Percentiles rank a stretch among this genome's conserved stretches.
phyloP scores from a whole-genome alignment of 2,329 filamentous ascomycete species.

The Verticillium isaacii region DNA sequence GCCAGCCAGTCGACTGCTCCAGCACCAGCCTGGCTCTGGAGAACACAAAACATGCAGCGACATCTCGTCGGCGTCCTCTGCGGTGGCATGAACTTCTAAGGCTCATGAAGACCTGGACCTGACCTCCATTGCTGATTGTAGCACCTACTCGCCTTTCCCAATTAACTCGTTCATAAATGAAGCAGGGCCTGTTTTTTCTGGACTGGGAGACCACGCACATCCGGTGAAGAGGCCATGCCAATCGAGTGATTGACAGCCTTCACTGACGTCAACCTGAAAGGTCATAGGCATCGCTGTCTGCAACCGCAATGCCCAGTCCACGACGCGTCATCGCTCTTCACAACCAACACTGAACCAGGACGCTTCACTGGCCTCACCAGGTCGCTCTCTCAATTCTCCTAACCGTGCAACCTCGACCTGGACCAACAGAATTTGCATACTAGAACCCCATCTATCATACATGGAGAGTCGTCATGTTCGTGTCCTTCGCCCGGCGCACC shows the following conservation, averaged over 20 bases:
- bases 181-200: not conserved
- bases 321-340: not conserved
- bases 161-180: too few species aligned
- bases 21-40: too few species aligned
- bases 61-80: not conserved
- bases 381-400: too few species aligned
- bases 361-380: not conserved
- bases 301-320: not conserved
- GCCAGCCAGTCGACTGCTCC: too few species aligned
- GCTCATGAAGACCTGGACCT: not conserved
- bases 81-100: not conserved
- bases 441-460: not conserved
- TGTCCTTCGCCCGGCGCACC: not conserved
- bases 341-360: not conserved
- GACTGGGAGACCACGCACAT: not conserved
- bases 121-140: not conserved
- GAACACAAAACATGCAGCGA: too few species aligned
- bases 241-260: not conserved
- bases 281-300: not conserved
- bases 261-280: not conserved
- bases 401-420: too few species aligned
- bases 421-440: not conserved
- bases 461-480: not conserved
- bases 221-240: not conserved
- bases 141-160: not conserved